phyloP scores from a whole-genome alignment of 148 eudicot species.

The Chenopodium album region DNA sequence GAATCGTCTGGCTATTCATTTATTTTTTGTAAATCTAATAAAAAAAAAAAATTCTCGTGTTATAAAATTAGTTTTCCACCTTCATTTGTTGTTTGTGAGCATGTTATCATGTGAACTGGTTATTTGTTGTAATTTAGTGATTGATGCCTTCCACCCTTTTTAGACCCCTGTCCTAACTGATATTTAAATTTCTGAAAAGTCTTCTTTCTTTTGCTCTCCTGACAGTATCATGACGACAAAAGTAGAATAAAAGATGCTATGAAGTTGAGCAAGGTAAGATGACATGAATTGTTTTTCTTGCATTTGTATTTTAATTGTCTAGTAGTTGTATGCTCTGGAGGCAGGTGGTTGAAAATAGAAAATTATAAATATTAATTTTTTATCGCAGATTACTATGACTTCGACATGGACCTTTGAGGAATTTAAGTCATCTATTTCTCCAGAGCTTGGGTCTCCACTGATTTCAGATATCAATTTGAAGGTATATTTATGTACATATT shows the following conservation, averaged over 20 bases:
- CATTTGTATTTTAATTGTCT: not conserved
- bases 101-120: not conserved
- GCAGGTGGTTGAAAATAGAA: not conserved
- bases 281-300: not conserved
- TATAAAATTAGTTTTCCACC: not conserved
- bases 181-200: not conserved
- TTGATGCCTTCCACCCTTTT: not conserved
- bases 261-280: slow-evolving; percentile 68
- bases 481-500: slow-evolving; percentile 35
- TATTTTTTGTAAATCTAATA: too few species aligned
- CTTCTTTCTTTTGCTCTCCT: slow-evolving; percentile 20
- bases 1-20: not conserved
- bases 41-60: not conserved
- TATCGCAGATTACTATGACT: slow-evolving; percentile 56
- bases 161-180: not conserved
- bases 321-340: not conserved
- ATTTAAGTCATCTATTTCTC: slow-evolving; percentile 53
- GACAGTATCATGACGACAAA: slow-evolving; percentile 91
- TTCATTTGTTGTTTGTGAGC: not conserved
- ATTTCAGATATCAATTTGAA: slow-evolving; percentile 73
- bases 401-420: slow-evolving; percentile 70
- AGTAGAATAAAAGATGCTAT: slow-evolving; percentile 66
- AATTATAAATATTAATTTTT: slow-evolving; percentile 1
- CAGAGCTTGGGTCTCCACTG: slow-evolving; percentile 45
- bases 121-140: not conserved